Conservation (phyloP, 2,329 filamentous ascomycete species). For the Periconia sp. region DNA sequence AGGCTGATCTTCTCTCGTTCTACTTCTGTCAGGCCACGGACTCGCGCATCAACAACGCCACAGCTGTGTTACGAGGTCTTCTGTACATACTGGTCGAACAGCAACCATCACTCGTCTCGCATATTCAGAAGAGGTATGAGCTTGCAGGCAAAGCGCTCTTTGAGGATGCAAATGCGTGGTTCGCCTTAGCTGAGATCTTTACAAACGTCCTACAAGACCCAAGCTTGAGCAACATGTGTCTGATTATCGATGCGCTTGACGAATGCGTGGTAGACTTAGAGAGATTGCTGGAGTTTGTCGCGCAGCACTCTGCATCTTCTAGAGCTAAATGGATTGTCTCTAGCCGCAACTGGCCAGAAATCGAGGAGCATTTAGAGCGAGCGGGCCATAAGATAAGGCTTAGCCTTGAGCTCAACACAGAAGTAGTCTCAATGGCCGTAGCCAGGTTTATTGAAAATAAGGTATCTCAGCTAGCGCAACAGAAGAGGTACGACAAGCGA, state of each 20-base stretch:
- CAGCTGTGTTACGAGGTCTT: conserved; percentile 1
- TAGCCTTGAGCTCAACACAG: conserved; percentile 40
- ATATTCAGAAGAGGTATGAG: neutral
- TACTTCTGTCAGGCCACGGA: conserved; percentile 1
- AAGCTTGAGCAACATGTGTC: neutral
- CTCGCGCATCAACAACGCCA: conserved; percentile 2
- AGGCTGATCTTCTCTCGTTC: too few species aligned
- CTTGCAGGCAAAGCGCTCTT: conserved; percentile 47
- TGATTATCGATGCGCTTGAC: conserved; percentile 4
- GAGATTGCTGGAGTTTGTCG: conserved; percentile 2
- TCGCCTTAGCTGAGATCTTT: conserved; percentile 46
- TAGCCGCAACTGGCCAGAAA: conserved; percentile 50
- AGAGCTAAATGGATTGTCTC: conserved; percentile 25
- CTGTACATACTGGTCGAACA: neutral
- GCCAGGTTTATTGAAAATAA: conserved; percentile 44
- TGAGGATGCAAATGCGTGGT: conserved; percentile 47
- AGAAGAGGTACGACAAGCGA: conserved; percentile 24
- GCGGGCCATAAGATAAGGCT: conserved; percentile 26
- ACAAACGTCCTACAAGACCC: conserved; percentile 47
- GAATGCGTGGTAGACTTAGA: conserved; percentile 4
- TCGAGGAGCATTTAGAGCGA: conserved; percentile 38
- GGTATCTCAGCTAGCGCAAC: conserved; percentile 30
- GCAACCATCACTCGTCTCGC: neutral
- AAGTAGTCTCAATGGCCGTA: conserved; percentile 41
- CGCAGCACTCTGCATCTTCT: conserved; percentile 33